Percentiles rank a stretch among this genome's conserved stretches.
These are phyloP conservation scores for Ilyonectria destructans DNA, from an alignment of 2,329 filamentous ascomycete species.

Conservation along the genomic window DNA sequence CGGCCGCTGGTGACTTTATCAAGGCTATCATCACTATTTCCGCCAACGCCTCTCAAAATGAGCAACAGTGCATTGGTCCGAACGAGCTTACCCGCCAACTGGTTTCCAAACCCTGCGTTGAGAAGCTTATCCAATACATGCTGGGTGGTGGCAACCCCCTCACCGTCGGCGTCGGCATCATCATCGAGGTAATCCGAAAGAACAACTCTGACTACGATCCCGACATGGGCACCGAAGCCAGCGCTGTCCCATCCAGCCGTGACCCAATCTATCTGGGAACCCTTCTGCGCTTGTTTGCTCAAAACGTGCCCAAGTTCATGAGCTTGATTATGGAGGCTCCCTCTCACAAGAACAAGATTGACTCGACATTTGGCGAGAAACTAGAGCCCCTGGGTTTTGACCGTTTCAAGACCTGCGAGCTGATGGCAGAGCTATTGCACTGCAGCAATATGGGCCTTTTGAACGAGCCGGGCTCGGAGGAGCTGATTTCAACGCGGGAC, in stretches of 20 bases:
- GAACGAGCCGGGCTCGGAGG: conserved; percentile 92
- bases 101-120: conserved; percentile 87
- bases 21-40: conserved; percentile 99
- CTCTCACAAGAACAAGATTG: conserved; percentile 81
- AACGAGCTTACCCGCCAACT: conserved; percentile 97
- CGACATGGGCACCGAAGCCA: conserved; percentile 87
- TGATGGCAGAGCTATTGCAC: conserved; percentile 97
- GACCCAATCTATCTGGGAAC: conserved; percentile 98
- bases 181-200: conserved; percentile 98
- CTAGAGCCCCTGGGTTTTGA: conserved; percentile 98
- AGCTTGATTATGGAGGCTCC: conserved; percentile 85
- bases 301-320: conserved; percentile 96
- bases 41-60: conserved; percentile 97
- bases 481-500: conserved; percentile 86
- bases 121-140: conserved; percentile 92
- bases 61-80: conserved; percentile 98
- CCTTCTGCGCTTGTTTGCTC: conserved; percentile 89
- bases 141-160: conserved; percentile 92
- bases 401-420: conserved; percentile 97
- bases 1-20: conserved; percentile 95
- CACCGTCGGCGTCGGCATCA: conserved; percentile 95
- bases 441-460: conserved; percentile 99
- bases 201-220: conserved; percentile 99
- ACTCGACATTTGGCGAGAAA: conserved; percentile 90
- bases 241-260: conserved; percentile 83